Conservation (phyloP, 208 protist species). For the Crithidia mellificae region DNA sequence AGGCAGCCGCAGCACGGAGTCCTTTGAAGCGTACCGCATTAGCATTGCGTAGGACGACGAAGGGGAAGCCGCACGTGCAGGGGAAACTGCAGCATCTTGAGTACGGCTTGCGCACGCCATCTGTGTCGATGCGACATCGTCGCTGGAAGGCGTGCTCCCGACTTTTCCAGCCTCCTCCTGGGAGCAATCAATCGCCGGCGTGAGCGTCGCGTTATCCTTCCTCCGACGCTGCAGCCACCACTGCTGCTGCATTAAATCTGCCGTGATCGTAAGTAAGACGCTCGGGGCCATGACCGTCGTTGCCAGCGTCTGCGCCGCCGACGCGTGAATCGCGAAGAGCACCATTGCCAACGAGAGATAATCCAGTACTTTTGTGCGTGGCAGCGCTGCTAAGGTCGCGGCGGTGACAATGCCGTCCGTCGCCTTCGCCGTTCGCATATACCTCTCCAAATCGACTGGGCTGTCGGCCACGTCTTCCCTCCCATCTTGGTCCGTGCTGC, state of each 20-base stretch:
- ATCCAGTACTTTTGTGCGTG: too few relatives aligned
- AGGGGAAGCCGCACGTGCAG: background rate
- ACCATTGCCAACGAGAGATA: background rate
- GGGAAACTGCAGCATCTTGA: background rate
- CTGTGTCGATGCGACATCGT: background rate
- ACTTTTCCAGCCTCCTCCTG: too few relatives aligned
- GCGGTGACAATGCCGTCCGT: too few relatives aligned
- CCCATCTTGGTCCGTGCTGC: too few relatives aligned
- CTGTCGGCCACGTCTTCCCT: too few relatives aligned
- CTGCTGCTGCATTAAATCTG: constrained; percentile 1
- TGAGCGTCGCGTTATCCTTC: too few relatives aligned
- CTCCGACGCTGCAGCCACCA: constrained; percentile 6
- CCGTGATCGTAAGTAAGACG: constrained; percentile 6
- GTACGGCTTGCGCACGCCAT: background rate
- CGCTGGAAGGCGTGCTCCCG: background rate
- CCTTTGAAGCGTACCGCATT: constrained; percentile 7
- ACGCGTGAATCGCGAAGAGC: constrained; percentile 4
- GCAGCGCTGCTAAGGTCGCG: too few relatives aligned
- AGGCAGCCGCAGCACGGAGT: constrained; percentile 13
- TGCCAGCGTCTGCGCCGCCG: background rate
- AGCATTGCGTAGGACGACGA: constrained; percentile 15
- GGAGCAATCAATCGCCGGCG: too few relatives aligned
- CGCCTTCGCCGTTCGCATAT: too few relatives aligned
- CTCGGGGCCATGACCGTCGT: background rate
- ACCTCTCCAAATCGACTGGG: too few relatives aligned